Conservation (phyloP, 352 stramenopile species). For the Phytopythium cucurbitacearum region DNA sequence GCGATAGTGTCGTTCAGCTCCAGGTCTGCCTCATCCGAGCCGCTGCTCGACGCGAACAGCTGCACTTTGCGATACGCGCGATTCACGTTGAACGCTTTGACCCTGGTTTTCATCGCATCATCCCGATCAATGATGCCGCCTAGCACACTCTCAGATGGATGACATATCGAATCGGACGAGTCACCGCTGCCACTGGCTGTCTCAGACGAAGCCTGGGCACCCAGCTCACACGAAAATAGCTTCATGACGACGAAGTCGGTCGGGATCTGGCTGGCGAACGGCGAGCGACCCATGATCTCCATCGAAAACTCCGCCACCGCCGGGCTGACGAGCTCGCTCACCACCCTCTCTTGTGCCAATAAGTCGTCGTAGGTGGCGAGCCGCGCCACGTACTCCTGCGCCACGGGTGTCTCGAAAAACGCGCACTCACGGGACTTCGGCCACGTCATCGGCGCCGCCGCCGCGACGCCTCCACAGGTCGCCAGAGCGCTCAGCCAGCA, state of each 20-base stretch:
- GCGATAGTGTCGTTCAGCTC: constrained; percentile 2
- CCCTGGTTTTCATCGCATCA: neutral
- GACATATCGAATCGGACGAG: constrained; percentile 11
- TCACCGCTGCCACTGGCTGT: neutral
- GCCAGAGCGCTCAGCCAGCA: constrained; percentile 2
- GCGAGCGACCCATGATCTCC: constrained; percentile 18
- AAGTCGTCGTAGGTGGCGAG: constrained; percentile 25
- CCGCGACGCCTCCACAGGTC: neutral
- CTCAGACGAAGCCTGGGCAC: neutral
- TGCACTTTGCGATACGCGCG: constrained; percentile 36
- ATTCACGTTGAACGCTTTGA: constrained; percentile 46
- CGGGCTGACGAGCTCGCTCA: constrained; percentile 16
- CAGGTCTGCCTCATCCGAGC: constrained; percentile 8
- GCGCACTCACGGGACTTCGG: constrained; percentile 11
- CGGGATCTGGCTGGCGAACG: constrained; percentile 24
- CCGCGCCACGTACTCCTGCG: constrained; percentile 36
- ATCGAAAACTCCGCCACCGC: constrained; percentile 14
- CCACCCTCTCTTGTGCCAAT: constrained; percentile 26
- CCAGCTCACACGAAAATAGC: constrained; percentile 32
- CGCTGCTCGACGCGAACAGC: constrained; percentile 10
- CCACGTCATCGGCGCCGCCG: constrained; percentile 10
- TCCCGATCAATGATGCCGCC: too few species aligned
- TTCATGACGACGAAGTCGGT: constrained; percentile 65
- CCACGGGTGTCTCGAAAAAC: constrained; percentile 27
- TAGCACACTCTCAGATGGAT: constrained; percentile 11